phyloP scores from a whole-genome alignment of 1,139 yeast species.

The Nadsonia commutata region DNA sequence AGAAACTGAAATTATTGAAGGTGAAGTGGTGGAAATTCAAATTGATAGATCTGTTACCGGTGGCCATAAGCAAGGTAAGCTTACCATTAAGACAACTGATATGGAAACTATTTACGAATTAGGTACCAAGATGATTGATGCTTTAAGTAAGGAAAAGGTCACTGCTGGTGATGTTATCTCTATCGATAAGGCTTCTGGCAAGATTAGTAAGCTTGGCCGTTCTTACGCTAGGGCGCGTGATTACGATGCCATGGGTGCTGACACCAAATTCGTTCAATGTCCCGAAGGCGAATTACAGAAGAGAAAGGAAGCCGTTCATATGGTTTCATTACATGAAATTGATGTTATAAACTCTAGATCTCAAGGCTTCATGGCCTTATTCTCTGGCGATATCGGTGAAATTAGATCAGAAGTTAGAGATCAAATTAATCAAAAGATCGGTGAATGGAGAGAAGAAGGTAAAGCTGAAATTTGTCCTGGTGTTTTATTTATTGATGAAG shows the following conservation, averaged over 20 bases:
- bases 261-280: constrained; percentile 91
- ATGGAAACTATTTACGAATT: constrained; percentile 98
- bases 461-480: constrained; percentile 99
- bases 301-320: constrained; percentile 89
- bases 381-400: constrained; percentile 97
- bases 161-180: constrained; percentile 96
- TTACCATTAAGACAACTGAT: constrained; percentile 94
- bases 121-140: constrained; percentile 96
- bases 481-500: constrained; percentile 93
- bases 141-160: constrained; percentile 85
- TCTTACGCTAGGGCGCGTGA: constrained; percentile 93
- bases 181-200: constrained; percentile 91
- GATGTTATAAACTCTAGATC: constrained; percentile 97
- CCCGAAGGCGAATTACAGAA: constrained; percentile 98
- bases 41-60: constrained; percentile 94
- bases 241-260: constrained; percentile 99
- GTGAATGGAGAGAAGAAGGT: constrained; percentile 99
- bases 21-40: constrained; percentile 97
- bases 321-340: constrained; percentile 91
- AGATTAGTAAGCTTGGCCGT: constrained; percentile 85
- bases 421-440: constrained; percentile 91
- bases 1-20: constrained; percentile 94
- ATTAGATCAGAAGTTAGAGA: constrained; percentile 91
- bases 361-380: constrained; percentile 91
- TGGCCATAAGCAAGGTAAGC: constrained; percentile 95